Evolutionary conservation across 345 rosid species (phyloP), one percentile per base, ranked within the genome.

Genomic region (Laguncularia racemosa): DNA sequence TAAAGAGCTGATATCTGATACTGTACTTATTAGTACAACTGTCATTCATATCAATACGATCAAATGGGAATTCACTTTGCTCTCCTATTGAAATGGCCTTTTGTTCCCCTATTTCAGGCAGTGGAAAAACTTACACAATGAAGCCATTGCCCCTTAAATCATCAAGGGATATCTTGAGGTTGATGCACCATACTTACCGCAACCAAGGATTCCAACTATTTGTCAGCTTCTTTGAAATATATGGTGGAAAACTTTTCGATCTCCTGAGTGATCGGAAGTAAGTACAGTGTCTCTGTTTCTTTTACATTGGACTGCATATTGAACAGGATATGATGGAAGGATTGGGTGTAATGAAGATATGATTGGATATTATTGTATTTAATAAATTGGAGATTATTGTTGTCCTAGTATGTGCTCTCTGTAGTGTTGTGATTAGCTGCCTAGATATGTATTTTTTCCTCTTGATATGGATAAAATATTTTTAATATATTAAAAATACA

Each of bases 91-190:
- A 33, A 4, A 33, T 33, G 40, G 13, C 51, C 20, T 52, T 44
- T 52, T 14, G 16, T 52, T 49, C 19, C 52, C 66, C 57, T 33
- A 33, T 33, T 63, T 71, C 84, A 92, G 98, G 98, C 58, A 92
- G 98, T 69, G 98, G 98, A 52, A 92, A 92, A 80, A 92, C 98
- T 33, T 92, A 72, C 68, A 92, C 98, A 13, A 92, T 92, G 96
- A 84, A 92, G 71, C 98, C 96, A 19, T 76, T 92, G 74, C 98
- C 98, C 40, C 81, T 92, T 57, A 92, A 83, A 78, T 95, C 98
- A 64, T 86, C 98, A 55, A 74, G 86, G 50, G 98, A 92, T 71
- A 86, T 92, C 54, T 76, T 92, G 81, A 80, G 98, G 83, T 72
- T 92, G 87, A 92, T 89, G 93, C 84, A 89, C 74, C 93, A 92